A percentile compares a stretch with the other conserved stretches of the same genome.
Evolutionary conservation across 1,284 basidiomycete genomes (phyloP).

Genomic region (Malassezia nana): DNA sequence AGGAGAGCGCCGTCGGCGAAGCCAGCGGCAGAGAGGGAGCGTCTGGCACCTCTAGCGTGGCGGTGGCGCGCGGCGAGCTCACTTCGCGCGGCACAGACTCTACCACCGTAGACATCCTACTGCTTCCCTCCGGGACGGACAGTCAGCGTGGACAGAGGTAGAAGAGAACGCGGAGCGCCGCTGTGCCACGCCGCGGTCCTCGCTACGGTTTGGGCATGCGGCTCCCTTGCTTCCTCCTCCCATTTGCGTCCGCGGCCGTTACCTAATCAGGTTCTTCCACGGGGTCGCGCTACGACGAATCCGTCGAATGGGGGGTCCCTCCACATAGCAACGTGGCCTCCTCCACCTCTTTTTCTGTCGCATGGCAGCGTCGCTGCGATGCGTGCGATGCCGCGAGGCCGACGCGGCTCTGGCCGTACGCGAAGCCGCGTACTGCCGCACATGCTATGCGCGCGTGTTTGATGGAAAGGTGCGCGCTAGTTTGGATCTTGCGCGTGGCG

Average conservation of each 20-base stretch:
- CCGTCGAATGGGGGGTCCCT: conserved; percentile 8
- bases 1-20: conserved; percentile 43
- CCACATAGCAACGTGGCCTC: conserved; percentile 8
- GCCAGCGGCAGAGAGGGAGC: conserved; percentile 30
- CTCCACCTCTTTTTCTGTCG: not conserved
- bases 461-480: conserved; percentile 28
- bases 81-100: conserved; percentile 8
- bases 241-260: conserved; percentile 16
- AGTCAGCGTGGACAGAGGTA: not conserved
- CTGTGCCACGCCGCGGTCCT: not conserved
- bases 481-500: conserved; percentile 30
- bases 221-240: conserved; percentile 6
- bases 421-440: conserved; percentile 31
- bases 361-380: conserved; percentile 9
- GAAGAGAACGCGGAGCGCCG: not conserved
- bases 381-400: conserved; percentile 28
- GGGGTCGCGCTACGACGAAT: conserved; percentile 9
- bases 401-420: conserved; percentile 22
- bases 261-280: conserved; percentile 12
- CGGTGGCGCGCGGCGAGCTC: not conserved
- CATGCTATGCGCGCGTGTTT: conserved; percentile 29
- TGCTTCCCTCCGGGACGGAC: not conserved
- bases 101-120: conserved; percentile 6
- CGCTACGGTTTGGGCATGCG: not conserved
- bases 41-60: not conserved